These are phyloP conservation scores for Botrytis sinoallii DNA, from an alignment of 2,329 filamentous ascomycete genomes.

Conservation along the genomic window DNA sequence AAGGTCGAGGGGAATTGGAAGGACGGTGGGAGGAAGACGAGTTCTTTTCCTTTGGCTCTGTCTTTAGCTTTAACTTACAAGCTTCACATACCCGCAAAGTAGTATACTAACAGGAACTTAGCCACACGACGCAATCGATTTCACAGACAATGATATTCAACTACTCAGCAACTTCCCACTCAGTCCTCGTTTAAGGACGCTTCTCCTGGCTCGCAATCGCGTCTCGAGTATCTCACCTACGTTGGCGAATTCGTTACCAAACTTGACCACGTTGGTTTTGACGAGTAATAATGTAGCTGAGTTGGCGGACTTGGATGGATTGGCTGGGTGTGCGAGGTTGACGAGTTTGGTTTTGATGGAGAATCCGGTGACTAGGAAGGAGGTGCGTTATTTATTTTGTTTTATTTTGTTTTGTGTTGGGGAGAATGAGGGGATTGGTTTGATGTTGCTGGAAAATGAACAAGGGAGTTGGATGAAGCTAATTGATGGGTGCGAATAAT, in stretches of 20 bases:
- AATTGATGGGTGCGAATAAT: constrained; percentile 19
- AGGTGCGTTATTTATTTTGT: constrained; percentile 68
- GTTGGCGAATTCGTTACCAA: constrained; percentile 73
- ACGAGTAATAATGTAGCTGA: constrained; percentile 79
- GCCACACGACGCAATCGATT: constrained; percentile 95
- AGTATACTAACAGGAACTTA: constrained; percentile 39
- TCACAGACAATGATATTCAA: constrained; percentile 97
- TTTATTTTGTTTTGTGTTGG: not conserved
- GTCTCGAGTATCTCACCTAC: constrained; percentile 76
- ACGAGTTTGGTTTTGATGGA: constrained; percentile 79
- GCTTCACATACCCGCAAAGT: not conserved
- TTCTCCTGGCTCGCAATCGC: constrained; percentile 87
- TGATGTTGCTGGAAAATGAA: not conserved
- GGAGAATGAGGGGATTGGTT: not conserved
- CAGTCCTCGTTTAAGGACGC: constrained; percentile 79
- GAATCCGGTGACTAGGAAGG: constrained; percentile 88
- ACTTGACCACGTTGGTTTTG: constrained; percentile 76
- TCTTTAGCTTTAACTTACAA: not conserved
- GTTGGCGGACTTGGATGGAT: constrained; percentile 81
- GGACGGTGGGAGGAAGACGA: not conserved
- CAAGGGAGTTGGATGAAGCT: not conserved
- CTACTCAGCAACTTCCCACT: constrained; percentile 89
- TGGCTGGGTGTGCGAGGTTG: constrained; percentile 65
- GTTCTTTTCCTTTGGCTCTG: not conserved
- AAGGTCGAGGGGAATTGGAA: constrained; percentile 17